These are phyloP conservation scores for Xylaria multiplex DNA, from an alignment of 2,329 filamentous ascomycete species.

Conservation along the genomic window DNA sequence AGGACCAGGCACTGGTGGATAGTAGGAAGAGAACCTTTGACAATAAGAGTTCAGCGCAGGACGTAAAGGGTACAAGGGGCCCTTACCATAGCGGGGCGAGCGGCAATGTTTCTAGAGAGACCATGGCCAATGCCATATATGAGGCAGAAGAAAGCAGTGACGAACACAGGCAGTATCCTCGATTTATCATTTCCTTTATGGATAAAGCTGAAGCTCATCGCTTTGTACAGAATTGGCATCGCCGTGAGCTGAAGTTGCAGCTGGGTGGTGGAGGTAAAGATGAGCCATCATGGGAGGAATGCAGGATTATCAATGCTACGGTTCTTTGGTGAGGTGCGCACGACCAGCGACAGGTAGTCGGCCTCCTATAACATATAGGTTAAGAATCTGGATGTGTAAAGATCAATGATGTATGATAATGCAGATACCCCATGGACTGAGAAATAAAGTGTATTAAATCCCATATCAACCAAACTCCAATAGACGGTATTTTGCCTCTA, in stretches of 20 bases:
- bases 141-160: conserved; percentile 11
- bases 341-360: not conserved
- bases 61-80: not conserved
- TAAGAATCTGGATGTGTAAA: not conserved
- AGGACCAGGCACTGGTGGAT: conserved; percentile 12
- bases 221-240: conserved; percentile 59
- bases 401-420: not conserved
- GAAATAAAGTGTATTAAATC: conserved; percentile 55
- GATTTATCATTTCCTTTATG: conserved; percentile 66
- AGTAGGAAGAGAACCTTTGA: not conserved
- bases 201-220: conserved; percentile 64
- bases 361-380: not conserved
- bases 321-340: conserved; percentile 44
- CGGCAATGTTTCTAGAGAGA: not conserved
- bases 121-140: not conserved
- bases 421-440: conserved; percentile 17
- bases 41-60: not conserved
- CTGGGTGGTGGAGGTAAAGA: conserved; percentile 30
- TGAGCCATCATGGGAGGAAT: conserved; percentile 44
- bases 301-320: conserved; percentile 43
- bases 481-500: conserved; percentile 53
- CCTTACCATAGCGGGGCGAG: not conserved
- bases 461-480: conserved; percentile 59
- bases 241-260: conserved; percentile 48
- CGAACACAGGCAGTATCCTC: conserved; percentile 45